These are phyloP conservation scores for Fusarium foetens DNA, from an alignment of 2,329 filamentous ascomycete genomes.

Conservation along the genomic window DNA sequence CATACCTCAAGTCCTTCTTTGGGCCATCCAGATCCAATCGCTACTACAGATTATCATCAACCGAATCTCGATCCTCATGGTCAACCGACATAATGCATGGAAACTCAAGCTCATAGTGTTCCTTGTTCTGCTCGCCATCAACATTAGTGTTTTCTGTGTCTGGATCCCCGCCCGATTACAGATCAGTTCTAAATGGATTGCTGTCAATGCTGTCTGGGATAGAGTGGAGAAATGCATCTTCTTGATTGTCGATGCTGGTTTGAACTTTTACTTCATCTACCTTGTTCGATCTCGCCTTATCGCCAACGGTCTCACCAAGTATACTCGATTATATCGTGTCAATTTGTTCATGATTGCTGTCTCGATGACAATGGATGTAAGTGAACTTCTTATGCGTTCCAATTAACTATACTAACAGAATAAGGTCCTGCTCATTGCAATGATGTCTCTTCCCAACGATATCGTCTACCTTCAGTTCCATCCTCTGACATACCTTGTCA, in stretches of 20 bases:
- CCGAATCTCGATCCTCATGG: conserved; percentile 60
- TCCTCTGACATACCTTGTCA: conserved; percentile 62
- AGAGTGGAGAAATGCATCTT: conserved; percentile 63
- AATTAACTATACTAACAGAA: not conserved
- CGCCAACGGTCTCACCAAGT: conserved; percentile 60
- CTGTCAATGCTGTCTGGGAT: conserved; percentile 63
- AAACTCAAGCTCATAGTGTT: conserved; percentile 57
- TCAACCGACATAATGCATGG: conserved; percentile 50
- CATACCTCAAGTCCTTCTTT: conserved; percentile 39
- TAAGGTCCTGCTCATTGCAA: conserved; percentile 44
- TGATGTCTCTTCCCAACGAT: conserved; percentile 47
- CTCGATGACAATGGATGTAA: conserved; percentile 47
- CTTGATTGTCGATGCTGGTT: conserved; percentile 58
- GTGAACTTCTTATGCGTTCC: accelerated
- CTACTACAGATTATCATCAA: conserved; percentile 67
- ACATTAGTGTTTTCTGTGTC: conserved; percentile 63
- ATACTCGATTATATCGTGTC: conserved; percentile 55
- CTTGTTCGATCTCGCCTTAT: conserved; percentile 59
- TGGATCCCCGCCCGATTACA: conserved; percentile 65
- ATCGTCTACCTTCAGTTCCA: conserved; percentile 59
- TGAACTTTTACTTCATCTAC: conserved; percentile 65
- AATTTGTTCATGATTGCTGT: conserved; percentile 47
- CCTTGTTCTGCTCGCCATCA: conserved; percentile 59
- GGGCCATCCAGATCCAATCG: conserved; percentile 60
- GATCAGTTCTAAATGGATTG: conserved; percentile 54